These are phyloP conservation scores for Mimosa bimucronata DNA, from an alignment of 306 rosid species.

Conservation along the genomic window DNA sequence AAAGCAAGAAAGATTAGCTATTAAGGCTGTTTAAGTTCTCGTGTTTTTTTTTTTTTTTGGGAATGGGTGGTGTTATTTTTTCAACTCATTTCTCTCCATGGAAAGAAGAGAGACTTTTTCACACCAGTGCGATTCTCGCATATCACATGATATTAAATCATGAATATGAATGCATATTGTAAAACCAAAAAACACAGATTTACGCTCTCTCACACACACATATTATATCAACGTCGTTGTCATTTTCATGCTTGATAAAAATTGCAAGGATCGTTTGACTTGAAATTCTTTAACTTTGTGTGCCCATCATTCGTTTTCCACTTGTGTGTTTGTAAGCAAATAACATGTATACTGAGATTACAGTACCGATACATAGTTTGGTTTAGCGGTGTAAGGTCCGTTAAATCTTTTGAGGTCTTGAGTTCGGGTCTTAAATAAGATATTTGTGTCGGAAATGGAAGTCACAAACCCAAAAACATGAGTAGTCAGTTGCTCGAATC, in stretches of 20 bases:
- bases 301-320: not conserved
- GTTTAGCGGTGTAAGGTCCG: too few relatives aligned
- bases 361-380: too few relatives aligned
- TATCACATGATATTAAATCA: constrained; percentile 1
- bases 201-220: not conserved
- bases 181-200: constrained; percentile 1
- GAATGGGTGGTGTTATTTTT: not conserved
- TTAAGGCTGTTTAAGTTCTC: not conserved
- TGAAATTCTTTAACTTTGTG: not conserved
- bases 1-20: not conserved
- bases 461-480: too few relatives aligned
- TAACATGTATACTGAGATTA: not conserved
- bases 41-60: not conserved
- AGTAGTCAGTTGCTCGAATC: too few relatives aligned
- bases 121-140: not conserved
- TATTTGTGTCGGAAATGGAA: too few relatives aligned
- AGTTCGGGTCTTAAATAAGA: too few relatives aligned
- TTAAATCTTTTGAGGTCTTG: too few relatives aligned
- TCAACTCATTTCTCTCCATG: not conserved
- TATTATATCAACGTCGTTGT: not conserved
- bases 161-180: not conserved
- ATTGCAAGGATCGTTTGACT: not conserved
- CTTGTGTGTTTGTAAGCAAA: not conserved
- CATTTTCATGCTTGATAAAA: not conserved
- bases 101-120: not conserved